A percentile compares a stretch with the other conserved stretches of the same genome.
These are phyloP conservation scores for Petunia hybrid DNA, from an alignment of 305 asterid genomes.

Conservation along the genomic window DNA sequence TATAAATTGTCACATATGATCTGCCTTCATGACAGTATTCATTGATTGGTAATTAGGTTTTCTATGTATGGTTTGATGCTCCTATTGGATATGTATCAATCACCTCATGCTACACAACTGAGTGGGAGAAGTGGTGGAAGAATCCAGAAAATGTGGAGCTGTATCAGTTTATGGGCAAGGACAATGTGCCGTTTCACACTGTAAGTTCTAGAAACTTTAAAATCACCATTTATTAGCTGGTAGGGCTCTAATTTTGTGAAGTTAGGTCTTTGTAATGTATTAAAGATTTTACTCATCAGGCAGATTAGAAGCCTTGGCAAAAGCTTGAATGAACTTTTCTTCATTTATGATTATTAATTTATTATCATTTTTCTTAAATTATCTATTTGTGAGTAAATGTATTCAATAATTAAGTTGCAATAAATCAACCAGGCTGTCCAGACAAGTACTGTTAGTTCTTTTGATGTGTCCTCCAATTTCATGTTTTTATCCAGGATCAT, in stretches of 20 bases:
- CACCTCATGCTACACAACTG: constrained; percentile 88
- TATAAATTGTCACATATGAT: background rate
- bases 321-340: too few relatives aligned
- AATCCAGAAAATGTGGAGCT: constrained; percentile 94
- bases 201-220: constrained; percentile 51
- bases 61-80: constrained; percentile 98
- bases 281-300: too few relatives aligned
- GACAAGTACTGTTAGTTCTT: background rate
- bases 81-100: constrained; percentile 96
- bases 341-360: too few relatives aligned
- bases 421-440: too few relatives aligned
- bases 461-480: background rate
- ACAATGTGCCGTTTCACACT: constrained; percentile 96
- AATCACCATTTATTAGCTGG: background rate
- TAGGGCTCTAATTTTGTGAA: constrained; percentile 14
- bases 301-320: too few relatives aligned
- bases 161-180: constrained; percentile 98
- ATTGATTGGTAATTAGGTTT: constrained; percentile 63
- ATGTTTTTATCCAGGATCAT: background rate
- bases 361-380: background rate
- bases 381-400: too few relatives aligned
- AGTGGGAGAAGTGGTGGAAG: constrained; percentile 99
- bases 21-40: background rate
- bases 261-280: background rate
- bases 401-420: too few relatives aligned